Evolutionary conservation across 2,329 filamentous ascomycete species (phyloP).

Genomic region (Microsporum ferrugineum): DNA sequence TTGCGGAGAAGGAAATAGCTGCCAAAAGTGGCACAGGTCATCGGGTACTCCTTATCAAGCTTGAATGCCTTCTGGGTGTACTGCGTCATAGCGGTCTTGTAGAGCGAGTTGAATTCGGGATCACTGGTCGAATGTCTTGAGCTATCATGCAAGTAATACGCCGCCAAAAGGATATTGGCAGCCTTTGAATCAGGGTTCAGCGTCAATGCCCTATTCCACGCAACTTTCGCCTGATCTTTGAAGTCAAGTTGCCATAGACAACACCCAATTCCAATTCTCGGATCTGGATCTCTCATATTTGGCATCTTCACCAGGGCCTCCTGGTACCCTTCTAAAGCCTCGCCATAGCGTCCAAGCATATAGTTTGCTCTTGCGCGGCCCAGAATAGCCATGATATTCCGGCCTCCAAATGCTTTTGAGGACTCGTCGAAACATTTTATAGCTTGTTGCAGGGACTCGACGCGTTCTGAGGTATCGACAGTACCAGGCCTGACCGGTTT

Average conservation of each 20-base stretch:
- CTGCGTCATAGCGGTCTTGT: constrained; percentile 87
- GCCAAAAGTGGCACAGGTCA: constrained; percentile 84
- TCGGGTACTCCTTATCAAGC: constrained; percentile 76
- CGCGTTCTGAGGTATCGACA: constrained; percentile 56
- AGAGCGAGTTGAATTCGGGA: constrained; percentile 70
- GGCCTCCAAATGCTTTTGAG: constrained; percentile 67
- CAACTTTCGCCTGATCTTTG: constrained; percentile 80
- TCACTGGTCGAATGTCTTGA: constrained; percentile 72
- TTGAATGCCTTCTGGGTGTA: constrained; percentile 93
- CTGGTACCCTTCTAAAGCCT: constrained; percentile 77
- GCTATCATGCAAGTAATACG: constrained; percentile 82
- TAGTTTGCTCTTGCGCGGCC: constrained; percentile 81
- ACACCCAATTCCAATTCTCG: constrained; percentile 87
- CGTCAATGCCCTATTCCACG: constrained; percentile 81
- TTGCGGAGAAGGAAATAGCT: constrained; percentile 80
- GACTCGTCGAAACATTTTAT: constrained; percentile 93
- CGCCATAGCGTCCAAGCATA: constrained; percentile 72
- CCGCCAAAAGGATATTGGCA: constrained; percentile 76
- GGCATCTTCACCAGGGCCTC: constrained; percentile 77
- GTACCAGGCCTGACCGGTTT: constrained; percentile 52
- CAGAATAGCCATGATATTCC: constrained; percentile 85
- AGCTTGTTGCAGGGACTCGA: constrained; percentile 71
- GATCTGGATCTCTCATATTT: constrained; percentile 80
- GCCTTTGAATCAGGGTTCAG: constrained; percentile 76
- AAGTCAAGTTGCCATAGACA: constrained; percentile 95